Evolutionary conservation across 129 eudicot species (phyloP), one percentile per base, ranked within the genome.

Genomic region (Artemisia tridentata): DNA sequence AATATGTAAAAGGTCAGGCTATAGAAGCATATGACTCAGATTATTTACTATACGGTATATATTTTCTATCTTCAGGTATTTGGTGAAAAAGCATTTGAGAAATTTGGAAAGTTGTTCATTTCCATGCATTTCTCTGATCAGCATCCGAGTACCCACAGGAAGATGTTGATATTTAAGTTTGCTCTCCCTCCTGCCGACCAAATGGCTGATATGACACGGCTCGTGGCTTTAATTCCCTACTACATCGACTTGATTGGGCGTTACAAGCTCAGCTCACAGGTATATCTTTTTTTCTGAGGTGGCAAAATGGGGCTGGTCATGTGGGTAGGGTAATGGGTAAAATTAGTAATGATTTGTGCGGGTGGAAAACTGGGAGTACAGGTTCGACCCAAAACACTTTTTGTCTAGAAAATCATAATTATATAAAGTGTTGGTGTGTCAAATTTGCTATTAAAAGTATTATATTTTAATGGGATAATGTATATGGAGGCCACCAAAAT

Each of bases 121-220:
- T 88, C 93, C 18, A 82, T 91, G 98, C 98, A 91, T 76, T 84
- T 91, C 74, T 91, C 98, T 74, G 98, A 91, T 82, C 91, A 88
- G 64, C 86, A 91, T 69, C 64, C 73, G 52, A 93, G 96, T 56
- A 71, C 80, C 11, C 82, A 81, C 79, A 86, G 79, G 80, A 91
- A 85, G 88, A 89, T 79, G 73, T 67, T 91, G 82, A 79, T 91
- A 73, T 91, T 91, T 65, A 91, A 86, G 81, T 91, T 91, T 84
- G 88, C 98, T 67, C 83, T 91, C 16, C 98, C 98, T 58, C 72
- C 82, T 70, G 86, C 75, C 27, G 79, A 80, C 14, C 74, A 82
- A 65, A 91, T 91, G 91, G 83, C 83, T 72, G 98, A 88, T 82
- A 88, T 91, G 89, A 80, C 93, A 15, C 85, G 89, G 19, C 80